phyloP scores from a whole-genome alignment of 2,329 filamentous ascomycete genomes.

The Ascochyta clinopodiicola region DNA sequence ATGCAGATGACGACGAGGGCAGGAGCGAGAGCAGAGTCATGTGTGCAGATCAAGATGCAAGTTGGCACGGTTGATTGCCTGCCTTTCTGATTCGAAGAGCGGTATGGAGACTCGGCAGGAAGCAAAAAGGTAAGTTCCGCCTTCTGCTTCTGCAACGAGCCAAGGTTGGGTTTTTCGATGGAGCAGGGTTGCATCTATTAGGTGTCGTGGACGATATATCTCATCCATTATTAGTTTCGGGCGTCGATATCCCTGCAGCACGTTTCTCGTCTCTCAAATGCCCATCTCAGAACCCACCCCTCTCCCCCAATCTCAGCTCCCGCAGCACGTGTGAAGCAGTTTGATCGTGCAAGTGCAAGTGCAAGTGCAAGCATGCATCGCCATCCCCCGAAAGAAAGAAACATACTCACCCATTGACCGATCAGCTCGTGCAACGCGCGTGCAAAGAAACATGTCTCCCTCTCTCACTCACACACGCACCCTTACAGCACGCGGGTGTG shows the following conservation, averaged over 20 bases:
- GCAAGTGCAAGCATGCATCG: neutral
- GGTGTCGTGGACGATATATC: neutral
- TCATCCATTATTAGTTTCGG: neutral
- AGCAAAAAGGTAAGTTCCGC: conserved; percentile 10
- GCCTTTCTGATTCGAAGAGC: neutral
- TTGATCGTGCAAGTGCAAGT: neutral
- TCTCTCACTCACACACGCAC: neutral
- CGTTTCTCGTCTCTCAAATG: neutral
- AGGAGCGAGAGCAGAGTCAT: neutral
- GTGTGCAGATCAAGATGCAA: conserved; percentile 1
- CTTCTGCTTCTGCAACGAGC: neutral
- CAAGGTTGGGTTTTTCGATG: neutral
- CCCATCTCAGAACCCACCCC: neutral
- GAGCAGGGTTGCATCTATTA: conserved; percentile 3
- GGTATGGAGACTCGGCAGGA: conserved; percentile 1
- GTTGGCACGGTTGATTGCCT: neutral
- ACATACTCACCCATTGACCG: neutral
- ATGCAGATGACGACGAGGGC: neutral
- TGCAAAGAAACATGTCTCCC: conserved; percentile 6
- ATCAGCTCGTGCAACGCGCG: conserved; percentile 5
- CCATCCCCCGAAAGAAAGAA: neutral
- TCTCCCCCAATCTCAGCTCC: neutral
- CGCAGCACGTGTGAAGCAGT: conserved; percentile 3
- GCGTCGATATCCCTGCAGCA: conserved; percentile 6
- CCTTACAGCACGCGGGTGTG: conserved; percentile 10